Evolutionary conservation across 805 yeast genomes (phyloP).

Genomic region (Candida boleticola): DNA sequence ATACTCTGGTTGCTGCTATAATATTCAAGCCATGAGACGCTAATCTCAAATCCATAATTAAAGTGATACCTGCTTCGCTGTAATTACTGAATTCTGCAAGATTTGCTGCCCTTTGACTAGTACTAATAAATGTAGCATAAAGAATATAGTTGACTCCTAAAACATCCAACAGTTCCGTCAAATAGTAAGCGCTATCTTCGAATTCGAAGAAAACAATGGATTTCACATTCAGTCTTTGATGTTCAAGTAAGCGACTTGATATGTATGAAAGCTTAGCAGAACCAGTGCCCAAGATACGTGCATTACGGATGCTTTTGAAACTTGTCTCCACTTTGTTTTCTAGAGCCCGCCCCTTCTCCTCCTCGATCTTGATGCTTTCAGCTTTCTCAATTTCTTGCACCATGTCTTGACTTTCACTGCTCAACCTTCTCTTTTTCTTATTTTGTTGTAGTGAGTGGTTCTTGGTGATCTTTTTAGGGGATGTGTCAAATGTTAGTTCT

Average conservation of each 20-base stretch:
- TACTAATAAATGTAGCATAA: constrained; percentile 60
- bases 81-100: constrained; percentile 48
- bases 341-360: background rate
- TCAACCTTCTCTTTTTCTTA: constrained; percentile 8
- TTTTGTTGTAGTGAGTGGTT: constrained; percentile 13
- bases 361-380: background rate
- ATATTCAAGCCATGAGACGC: constrained; percentile 73
- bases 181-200: constrained; percentile 67
- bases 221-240: constrained; percentile 46
- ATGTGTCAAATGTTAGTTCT: background rate
- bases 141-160: constrained; percentile 59
- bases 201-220: constrained; percentile 67
- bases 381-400: constrained; percentile 6
- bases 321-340: constrained; percentile 9
- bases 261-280: constrained; percentile 65
- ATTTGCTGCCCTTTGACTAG: constrained; percentile 50
- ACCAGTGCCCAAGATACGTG: constrained; percentile 55
- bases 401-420: constrained; percentile 3
- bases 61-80: constrained; percentile 45
- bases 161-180: constrained; percentile 62
- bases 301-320: constrained; percentile 20
- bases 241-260: constrained; percentile 51
- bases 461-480: background rate
- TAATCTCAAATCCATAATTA: constrained; percentile 64
- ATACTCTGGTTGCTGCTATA: constrained; percentile 65